These are phyloP conservation scores for Neurospora crassa DNA, from an alignment of 2,329 filamentous ascomycete genomes.

Conservation along the genomic window DNA sequence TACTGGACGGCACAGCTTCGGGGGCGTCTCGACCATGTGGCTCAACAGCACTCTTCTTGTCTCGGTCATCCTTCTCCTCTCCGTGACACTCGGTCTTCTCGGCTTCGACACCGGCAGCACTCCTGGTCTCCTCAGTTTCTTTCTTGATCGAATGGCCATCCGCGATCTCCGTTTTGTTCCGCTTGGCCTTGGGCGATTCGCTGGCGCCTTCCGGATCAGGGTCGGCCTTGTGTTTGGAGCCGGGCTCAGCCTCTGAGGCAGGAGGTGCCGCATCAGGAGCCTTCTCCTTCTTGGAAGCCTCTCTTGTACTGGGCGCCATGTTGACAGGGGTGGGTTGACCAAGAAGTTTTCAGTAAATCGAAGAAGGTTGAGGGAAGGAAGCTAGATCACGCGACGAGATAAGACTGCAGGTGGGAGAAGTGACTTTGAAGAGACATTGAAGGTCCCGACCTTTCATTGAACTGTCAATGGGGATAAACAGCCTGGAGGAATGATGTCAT, in stretches of 20 bases:
- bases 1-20: slow-evolving; percentile 32
- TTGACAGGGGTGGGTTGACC: not conserved
- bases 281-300: slow-evolving; percentile 10
- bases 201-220: slow-evolving; percentile 15
- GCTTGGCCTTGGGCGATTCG: slow-evolving; percentile 29
- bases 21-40: slow-evolving; percentile 23
- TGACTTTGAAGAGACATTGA: too few relatives aligned
- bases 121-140: not conserved
- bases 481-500: not conserved
- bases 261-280: slow-evolving; percentile 1
- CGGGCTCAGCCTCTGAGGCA: slow-evolving; percentile 13
- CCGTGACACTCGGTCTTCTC: not conserved
- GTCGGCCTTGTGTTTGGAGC: slow-evolving; percentile 25
- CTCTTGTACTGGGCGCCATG: slow-evolving; percentile 13
- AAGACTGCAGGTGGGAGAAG: not conserved
- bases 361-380: not conserved
- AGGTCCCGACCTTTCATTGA: too few relatives aligned
- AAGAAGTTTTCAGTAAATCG: too few relatives aligned
- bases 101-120: not conserved
- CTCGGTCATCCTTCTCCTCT: slow-evolving; percentile 1
- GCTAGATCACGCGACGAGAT: not conserved
- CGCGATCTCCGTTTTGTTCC: slow-evolving; percentile 20
- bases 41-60: slow-evolving; percentile 17
- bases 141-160: not conserved
- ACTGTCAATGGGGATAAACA: not conserved